phyloP scores from a whole-genome alignment of 352 stramenopile species.

The Blastocystis sp. region DNA sequence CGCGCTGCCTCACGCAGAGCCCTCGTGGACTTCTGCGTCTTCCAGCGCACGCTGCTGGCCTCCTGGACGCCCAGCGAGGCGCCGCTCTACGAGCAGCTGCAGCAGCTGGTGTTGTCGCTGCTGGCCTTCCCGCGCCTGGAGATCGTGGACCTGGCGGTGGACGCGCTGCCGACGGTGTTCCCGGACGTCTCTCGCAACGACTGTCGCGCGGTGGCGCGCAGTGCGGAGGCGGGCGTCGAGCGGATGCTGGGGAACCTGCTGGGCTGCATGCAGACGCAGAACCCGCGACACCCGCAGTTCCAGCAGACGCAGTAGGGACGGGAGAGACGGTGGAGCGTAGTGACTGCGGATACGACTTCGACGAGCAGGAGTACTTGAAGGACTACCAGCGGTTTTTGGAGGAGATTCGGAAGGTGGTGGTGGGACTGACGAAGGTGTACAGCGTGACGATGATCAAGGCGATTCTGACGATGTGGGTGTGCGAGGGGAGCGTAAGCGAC shows the following conservation, averaged over 20 bases:
- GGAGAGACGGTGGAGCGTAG: background rate
- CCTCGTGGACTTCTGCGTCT: slow-evolving; percentile 28
- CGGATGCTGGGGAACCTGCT: background rate
- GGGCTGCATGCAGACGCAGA: slow-evolving; percentile 5
- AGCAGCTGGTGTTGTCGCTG: background rate
- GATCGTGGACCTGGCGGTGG: background rate
- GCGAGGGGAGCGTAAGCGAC: background rate
- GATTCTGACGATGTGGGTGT: background rate
- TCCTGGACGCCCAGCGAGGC: slow-evolving; percentile 1
- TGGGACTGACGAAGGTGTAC: background rate
- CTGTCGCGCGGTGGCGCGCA: background rate
- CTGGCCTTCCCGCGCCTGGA: background rate
- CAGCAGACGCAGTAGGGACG: background rate
- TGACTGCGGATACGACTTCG: background rate
- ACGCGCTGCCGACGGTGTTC: slow-evolving; percentile 13
- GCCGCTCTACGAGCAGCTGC: background rate
- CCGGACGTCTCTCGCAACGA: slow-evolving; percentile 12
- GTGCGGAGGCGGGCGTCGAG: background rate
- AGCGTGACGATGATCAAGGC: background rate
- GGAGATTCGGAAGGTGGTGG: background rate
- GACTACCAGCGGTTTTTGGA: slow-evolving; percentile 6
- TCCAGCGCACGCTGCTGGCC: background rate
- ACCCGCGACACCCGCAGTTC: background rate
- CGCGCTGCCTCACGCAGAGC: background rate
- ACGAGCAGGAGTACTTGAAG: background rate